A percentile compares a stretch with the other conserved stretches of the same genome.
Evolutionary conservation across 2,329 filamentous ascomycete species (phyloP).

Genomic region (Fusarium veterinarium): DNA sequence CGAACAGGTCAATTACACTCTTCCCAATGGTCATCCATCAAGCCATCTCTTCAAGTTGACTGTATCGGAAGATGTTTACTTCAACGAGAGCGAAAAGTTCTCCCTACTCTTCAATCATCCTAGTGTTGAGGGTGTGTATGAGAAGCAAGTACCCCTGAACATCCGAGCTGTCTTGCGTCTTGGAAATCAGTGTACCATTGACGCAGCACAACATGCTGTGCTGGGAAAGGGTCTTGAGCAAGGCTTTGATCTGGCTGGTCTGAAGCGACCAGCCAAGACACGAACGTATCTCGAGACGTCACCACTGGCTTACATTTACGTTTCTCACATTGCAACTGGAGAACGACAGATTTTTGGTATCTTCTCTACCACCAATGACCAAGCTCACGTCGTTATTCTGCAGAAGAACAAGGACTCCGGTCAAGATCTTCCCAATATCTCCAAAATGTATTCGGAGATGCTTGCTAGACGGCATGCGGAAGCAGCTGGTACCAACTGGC

Average conservation of each 20-base stretch:
- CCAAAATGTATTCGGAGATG: conserved; percentile 86
- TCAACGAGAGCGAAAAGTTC: conserved; percentile 86
- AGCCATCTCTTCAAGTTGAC: conserved; percentile 94
- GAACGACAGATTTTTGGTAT: conserved; percentile 94
- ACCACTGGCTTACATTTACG: conserved; percentile 84
- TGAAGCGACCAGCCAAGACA: conserved; percentile 75
- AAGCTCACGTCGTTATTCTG: conserved; percentile 89
- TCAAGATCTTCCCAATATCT: conserved; percentile 89
- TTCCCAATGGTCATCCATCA: conserved; percentile 95
- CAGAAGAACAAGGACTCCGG: conserved; percentile 81
- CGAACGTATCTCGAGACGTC: conserved; percentile 79
- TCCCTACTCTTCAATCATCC: conserved; percentile 87
- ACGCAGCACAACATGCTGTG: conserved; percentile 89
- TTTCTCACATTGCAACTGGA: conserved; percentile 91
- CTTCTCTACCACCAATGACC: conserved; percentile 83
- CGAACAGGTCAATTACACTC: conserved; percentile 91
- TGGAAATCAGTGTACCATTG: conserved; percentile 92
- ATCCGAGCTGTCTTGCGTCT: conserved; percentile 89
- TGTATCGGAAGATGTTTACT: conserved; percentile 88
- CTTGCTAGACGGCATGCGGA: conserved; percentile 74
- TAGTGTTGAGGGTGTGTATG: conserved; percentile 97
- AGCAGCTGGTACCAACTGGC: conserved; percentile 76
- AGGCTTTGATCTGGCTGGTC: conserved; percentile 85
- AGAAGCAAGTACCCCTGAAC: conserved; percentile 89
- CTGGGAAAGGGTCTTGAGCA: conserved; percentile 92